Percentiles rank a stretch among this genome's conserved stretches.
Conservation (phyloP, 805 yeast species). For the Sugiyamaella valdiviana region DNA sequence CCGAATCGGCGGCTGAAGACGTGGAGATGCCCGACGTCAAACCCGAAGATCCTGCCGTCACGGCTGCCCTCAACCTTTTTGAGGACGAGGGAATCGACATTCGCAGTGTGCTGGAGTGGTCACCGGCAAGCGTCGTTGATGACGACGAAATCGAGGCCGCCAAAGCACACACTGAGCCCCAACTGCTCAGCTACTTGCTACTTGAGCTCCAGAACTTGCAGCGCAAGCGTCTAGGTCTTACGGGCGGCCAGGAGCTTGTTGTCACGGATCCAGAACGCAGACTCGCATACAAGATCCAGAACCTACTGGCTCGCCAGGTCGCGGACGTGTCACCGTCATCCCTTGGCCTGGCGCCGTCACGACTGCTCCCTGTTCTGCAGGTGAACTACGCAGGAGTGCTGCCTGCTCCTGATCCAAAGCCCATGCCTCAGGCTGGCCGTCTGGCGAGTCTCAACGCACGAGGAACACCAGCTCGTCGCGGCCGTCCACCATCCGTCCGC, state of each 20-base stretch:
- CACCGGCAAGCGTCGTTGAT: conserved; percentile 42
- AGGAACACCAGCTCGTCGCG: conserved; percentile 8
- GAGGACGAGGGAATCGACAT: conserved; percentile 18
- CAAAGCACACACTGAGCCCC: conserved; percentile 36
- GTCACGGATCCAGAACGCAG: conserved; percentile 30
- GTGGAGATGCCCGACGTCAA: not conserved
- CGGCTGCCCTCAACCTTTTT: not conserved
- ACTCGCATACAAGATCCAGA: conserved; percentile 31
- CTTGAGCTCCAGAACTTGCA: conserved; percentile 47
- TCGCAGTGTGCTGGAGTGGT: conserved; percentile 43
- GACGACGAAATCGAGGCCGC: conserved; percentile 49
- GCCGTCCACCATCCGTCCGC: not conserved
- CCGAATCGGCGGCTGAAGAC: not conserved
- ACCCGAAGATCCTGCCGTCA: not conserved
- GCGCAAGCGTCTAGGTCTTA: conserved; percentile 36
- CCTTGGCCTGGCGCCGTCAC: conserved; percentile 21
- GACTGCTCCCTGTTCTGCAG: conserved; percentile 58
- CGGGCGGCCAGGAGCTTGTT: conserved; percentile 22
- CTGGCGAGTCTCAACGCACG: conserved; percentile 2
- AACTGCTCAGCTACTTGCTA: conserved; percentile 41
- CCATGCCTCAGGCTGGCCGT: conserved; percentile 4
- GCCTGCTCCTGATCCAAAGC: conserved; percentile 41
- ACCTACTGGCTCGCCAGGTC: conserved; percentile 40
- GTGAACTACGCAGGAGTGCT: conserved; percentile 72
- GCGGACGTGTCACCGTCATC: conserved; percentile 27